Percentiles rank a stretch among this genome's conserved stretches.
These are phyloP conservation scores for Lactarius sanguifluus DNA, from an alignment of 768 basidiomycete species.

Conservation along the genomic window DNA sequence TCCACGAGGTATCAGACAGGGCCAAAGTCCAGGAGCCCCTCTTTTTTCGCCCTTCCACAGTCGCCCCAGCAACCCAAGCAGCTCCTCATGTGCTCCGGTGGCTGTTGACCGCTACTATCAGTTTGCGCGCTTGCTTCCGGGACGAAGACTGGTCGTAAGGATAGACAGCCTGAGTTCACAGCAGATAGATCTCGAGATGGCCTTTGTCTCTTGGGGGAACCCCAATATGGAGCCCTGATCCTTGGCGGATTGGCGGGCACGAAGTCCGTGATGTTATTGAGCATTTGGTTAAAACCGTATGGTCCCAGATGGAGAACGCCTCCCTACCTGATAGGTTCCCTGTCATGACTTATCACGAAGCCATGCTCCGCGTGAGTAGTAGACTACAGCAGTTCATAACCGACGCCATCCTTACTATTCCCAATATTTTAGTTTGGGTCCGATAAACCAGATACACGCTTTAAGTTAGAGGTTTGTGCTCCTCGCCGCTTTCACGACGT, in stretches of 20 bases:
- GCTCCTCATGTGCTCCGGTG: slow-evolving; percentile 85
- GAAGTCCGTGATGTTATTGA: slow-evolving; percentile 83
- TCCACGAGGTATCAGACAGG: slow-evolving; percentile 4
- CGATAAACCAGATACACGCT: slow-evolving; percentile 93
- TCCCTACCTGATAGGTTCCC: slow-evolving; percentile 61
- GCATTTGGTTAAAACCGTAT: slow-evolving; percentile 68
- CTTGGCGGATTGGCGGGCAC: slow-evolving; percentile 83
- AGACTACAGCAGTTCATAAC: slow-evolving; percentile 13
- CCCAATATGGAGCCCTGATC: slow-evolving; percentile 33
- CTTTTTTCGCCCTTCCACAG: slow-evolving; percentile 92
- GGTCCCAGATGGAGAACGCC: slow-evolving; percentile 66
- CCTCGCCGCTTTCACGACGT: slow-evolving; percentile 3
- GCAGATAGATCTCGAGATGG: slow-evolving; percentile 98
- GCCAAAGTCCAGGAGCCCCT: slow-evolving; percentile 41
- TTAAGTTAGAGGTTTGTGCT: slow-evolving; percentile 72
- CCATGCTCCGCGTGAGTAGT: slow-evolving; percentile 77
- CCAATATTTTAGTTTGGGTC: slow-evolving; percentile 69
- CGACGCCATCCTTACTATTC: slow-evolving; percentile 29
- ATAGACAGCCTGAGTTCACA: slow-evolving; percentile 96
- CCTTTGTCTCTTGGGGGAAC: slow-evolving; percentile 81
- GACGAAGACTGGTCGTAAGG: slow-evolving; percentile 95
- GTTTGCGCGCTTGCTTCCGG: slow-evolving; percentile 91
- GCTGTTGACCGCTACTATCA: slow-evolving; percentile 90
- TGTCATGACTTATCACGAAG: slow-evolving; percentile 86
- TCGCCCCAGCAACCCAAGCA: slow-evolving; percentile 98